Conservation (phyloP, 352 stramenopile species). For the Phytopythium kandeliae region DNA sequence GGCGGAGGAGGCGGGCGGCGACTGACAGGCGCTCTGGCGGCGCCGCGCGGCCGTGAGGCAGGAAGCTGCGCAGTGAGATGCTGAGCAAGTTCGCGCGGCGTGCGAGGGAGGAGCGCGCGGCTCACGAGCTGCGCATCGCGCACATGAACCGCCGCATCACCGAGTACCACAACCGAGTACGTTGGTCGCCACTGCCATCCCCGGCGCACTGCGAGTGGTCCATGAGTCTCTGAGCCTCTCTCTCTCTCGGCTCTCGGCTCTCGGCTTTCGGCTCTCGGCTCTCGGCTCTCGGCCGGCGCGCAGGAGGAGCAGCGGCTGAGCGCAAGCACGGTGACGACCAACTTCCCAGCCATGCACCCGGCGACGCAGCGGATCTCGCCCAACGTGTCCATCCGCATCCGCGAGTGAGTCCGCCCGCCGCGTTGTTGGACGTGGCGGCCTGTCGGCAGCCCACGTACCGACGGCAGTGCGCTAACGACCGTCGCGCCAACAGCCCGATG, state of each 20-base stretch:
- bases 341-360: conserved; percentile 81
- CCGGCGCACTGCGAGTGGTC: no score
- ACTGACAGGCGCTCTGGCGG: not conserved
- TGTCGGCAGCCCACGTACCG: no score
- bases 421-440: no score
- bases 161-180: conserved; percentile 68
- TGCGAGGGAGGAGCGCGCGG: conserved; percentile 47
- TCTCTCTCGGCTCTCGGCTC: no score
- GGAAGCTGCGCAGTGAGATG: conserved; percentile 38
- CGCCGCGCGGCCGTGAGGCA: conserved; percentile 2
- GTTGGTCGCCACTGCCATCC: no score
- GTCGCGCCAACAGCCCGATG: conserved; percentile 26
- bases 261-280: no score
- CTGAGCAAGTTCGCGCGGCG: conserved; percentile 52
- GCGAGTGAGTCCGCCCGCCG: conserved; percentile 45
- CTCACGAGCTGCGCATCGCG: conserved; percentile 58
- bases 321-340: conserved; percentile 57
- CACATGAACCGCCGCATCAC: conserved; percentile 82
- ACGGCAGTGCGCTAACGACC: no score
- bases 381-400: conserved; percentile 54
- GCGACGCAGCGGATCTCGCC: conserved; percentile 63
- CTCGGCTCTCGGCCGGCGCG: no score
- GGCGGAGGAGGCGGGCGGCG: no score
- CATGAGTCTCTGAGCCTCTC: no score
- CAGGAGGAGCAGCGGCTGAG: conserved; percentile 64